phyloP scores from a whole-genome alignment of 352 stramenopile genomes.

The Globisporangium uncinulatum region DNA sequence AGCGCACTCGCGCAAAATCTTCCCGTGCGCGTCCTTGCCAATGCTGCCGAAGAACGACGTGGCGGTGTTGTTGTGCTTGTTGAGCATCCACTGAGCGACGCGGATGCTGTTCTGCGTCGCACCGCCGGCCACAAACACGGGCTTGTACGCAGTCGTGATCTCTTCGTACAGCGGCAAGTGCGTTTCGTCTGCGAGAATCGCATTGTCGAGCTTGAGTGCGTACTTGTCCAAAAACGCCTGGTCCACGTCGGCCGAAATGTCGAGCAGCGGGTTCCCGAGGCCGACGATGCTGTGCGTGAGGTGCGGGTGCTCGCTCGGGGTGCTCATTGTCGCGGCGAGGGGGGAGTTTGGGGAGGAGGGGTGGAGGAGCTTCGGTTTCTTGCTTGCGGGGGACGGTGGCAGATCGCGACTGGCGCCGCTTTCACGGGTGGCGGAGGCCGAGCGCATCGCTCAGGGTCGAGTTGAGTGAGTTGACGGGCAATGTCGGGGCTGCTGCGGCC shows the following conservation, averaged over 20 bases:
- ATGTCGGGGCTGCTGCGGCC: neutral
- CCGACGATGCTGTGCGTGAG: slow-evolving; percentile 87
- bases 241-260: slow-evolving; percentile 95
- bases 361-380: slow-evolving; percentile 14
- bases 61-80: slow-evolving; percentile 68
- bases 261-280: slow-evolving; percentile 98
- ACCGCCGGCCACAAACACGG: slow-evolving; percentile 96
- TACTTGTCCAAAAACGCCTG: slow-evolving; percentile 97
- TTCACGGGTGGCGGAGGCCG: slow-evolving; percentile 6
- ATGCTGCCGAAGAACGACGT: slow-evolving; percentile 97
- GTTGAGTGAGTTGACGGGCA: neutral
- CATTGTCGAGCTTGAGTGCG: slow-evolving; percentile 92
- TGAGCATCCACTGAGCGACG: slow-evolving; percentile 99
- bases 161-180: slow-evolving; percentile 97
- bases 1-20: slow-evolving; percentile 92
- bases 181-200: slow-evolving; percentile 97
- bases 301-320: slow-evolving; percentile 31
- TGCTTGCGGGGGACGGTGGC: slow-evolving; percentile 17
- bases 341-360: neutral
- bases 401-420: slow-evolving; percentile 11
- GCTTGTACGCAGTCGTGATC: slow-evolving; percentile 85
- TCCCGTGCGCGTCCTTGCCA: slow-evolving; percentile 93
- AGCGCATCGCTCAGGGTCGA: neutral
- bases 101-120: slow-evolving; percentile 99
- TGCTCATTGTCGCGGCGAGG: neutral